Evolutionary conservation across 148 eudicot genomes (phyloP), one percentile per base, ranked within the genome.

Genomic region (Linanthus parryae): DNA sequence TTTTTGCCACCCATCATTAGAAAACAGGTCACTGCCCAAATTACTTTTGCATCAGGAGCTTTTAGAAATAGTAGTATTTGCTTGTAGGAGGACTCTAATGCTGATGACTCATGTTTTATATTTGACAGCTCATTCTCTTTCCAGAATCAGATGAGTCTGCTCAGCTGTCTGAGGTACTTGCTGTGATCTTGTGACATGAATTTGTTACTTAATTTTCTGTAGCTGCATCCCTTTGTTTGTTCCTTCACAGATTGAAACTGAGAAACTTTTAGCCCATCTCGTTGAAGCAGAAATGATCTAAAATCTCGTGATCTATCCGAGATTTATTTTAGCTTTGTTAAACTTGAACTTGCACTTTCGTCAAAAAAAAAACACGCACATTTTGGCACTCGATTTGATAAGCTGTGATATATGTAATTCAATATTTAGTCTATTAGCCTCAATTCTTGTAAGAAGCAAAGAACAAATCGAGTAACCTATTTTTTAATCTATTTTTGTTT

Each of bases 81-180:
- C 33, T 22, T 35, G 1, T 16, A 23, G 19, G 6, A 14, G 1
- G n/a, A 37, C 44, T 1, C 25, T 36, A 53, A 24, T 36, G 42
- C 25, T 7, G 10, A 15, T 23, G 45, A 52, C 19, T 57, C 9
- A 21, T 44, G 31, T 6, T 22, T 55, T n/a, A 43, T 7, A 18
- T 73, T 47, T 61, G 53, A 53, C 73, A 92, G 99, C 71, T 92
- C 52, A 96, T 92, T 13, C 99, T 92, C 61, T 78, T 79, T 54
- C 99, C 99, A 11, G 99, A 92, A 67, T 92, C 99, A 23, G 99
- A 92, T 69, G 85, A 92, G 64, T 87, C 99, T 39, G 99, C 99
- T 36, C 99, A 92, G 79, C 71, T 87, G 34, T 92, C 99, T 31
- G 96, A 92, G 94, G 98, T 92, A 73, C 70, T 66, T 43, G 28